Conservation (phyloP, 169 alveolate genomes). For the Theileria annulata region DNA sequence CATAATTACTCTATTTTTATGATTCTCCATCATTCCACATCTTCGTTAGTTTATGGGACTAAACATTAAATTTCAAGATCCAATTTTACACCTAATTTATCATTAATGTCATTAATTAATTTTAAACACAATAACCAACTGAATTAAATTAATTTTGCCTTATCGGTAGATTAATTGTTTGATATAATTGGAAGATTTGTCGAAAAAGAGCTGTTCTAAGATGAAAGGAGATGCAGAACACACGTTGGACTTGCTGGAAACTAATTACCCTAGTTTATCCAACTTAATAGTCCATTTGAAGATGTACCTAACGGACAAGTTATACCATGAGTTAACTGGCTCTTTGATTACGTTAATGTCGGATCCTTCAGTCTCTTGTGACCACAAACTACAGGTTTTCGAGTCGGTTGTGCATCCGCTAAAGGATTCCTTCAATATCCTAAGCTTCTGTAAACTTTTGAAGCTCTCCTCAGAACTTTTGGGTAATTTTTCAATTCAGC, state of each 20-base stretch:
- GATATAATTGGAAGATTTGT: neutral
- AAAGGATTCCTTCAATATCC: slow-evolving; percentile 51
- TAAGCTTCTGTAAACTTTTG: slow-evolving; percentile 50
- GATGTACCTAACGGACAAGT: slow-evolving; percentile 46
- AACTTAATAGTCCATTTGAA: slow-evolving; percentile 48
- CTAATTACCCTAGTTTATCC: slow-evolving; percentile 55
- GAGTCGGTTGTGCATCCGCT: slow-evolving; percentile 67
- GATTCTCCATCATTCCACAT: neutral
- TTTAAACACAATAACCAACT: neutral
- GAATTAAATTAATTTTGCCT: neutral
- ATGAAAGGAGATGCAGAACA: slow-evolving; percentile 68
- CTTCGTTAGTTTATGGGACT: neutral
- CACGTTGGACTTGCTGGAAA: slow-evolving; percentile 39
- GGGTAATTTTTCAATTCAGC: slow-evolving; percentile 31
- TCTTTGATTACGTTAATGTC: slow-evolving; percentile 39
- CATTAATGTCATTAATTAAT: neutral
- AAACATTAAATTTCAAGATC: neutral
- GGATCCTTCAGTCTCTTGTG: slow-evolving; percentile 35
- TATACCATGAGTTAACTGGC: slow-evolving; percentile 66
- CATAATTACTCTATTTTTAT: neutral
- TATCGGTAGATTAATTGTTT: neutral
- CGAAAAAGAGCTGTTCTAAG: neutral
- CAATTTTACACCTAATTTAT: no score
- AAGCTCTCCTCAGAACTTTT: slow-evolving; percentile 48
- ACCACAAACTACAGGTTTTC: slow-evolving; percentile 50